These are phyloP conservation scores for Sporothrix euskadiensis DNA, from an alignment of 2,329 filamentous ascomycete species.

Conservation along the genomic window DNA sequence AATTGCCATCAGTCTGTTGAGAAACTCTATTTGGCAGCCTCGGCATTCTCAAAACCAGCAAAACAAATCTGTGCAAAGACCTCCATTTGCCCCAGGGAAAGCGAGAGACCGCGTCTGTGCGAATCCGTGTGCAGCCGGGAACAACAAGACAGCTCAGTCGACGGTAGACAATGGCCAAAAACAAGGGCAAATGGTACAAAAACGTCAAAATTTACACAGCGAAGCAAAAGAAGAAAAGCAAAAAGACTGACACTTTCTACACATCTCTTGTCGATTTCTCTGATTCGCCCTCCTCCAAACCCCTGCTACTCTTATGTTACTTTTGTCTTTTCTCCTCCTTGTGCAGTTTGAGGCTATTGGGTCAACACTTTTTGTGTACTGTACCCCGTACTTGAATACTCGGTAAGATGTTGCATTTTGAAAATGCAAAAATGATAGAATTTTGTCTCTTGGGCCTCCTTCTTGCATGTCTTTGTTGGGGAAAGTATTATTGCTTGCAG, in stretches of 20 bases:
- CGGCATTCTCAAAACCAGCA: neutral
- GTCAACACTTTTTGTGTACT: neutral
- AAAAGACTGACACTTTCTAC: neutral
- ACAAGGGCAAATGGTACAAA: neutral
- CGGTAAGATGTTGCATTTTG: slow-evolving; percentile 12
- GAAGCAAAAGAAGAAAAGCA: neutral
- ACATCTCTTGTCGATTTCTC: neutral
- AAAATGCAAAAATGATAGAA: neutral
- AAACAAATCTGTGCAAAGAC: slow-evolving; percentile 1
- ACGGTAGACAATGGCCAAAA: neutral
- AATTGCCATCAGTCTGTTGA: neutral
- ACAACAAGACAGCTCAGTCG: neutral
- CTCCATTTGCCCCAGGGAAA: neutral
- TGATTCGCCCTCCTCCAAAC: slow-evolving; percentile 2
- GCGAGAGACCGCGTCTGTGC: slow-evolving; percentile 18
- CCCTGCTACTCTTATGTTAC: neutral
- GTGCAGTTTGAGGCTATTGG: neutral
- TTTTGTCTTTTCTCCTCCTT: neutral
- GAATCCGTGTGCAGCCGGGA: slow-evolving; percentile 9
- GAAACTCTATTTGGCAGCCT: neutral
- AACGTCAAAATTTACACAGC: neutral
- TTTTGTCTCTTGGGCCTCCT: neutral
- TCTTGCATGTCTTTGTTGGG: neutral
- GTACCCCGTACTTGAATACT: neutral
- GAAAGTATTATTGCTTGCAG: neutral